These are phyloP conservation scores for Flaveria trinervia DNA, from an alignment of 129 eudicot species.

Conservation along the genomic window DNA sequence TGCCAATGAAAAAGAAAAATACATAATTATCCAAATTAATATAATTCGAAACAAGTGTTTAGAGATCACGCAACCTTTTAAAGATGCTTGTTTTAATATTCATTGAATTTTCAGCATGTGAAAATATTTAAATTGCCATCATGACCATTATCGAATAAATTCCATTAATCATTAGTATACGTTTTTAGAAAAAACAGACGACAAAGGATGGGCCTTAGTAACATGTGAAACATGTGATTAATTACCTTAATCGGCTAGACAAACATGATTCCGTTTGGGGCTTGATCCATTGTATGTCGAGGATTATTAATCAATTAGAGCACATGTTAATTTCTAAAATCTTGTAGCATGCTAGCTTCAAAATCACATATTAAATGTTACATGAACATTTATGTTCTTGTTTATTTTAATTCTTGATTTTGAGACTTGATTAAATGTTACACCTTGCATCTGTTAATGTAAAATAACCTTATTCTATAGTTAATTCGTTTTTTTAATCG, in stretches of 20 bases:
- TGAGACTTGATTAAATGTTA: no score
- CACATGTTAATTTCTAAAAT: slow-evolving; percentile 30
- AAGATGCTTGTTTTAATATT: slow-evolving; percentile 21
- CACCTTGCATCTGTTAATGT: no score
- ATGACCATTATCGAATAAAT: slow-evolving; percentile 28
- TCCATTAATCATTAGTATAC: slow-evolving; percentile 30
- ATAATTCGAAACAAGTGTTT: not conserved
- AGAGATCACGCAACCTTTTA: not conserved
- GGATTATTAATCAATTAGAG: slow-evolving; percentile 23
- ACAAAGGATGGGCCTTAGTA: slow-evolving; percentile 32
- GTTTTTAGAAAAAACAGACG: slow-evolving; percentile 26
- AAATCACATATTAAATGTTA: slow-evolving; percentile 23
- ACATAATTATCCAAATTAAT: not conserved
- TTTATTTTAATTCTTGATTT: no score
- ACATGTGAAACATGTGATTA: slow-evolving; percentile 41
- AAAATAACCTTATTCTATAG: no score
- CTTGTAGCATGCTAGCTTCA: slow-evolving; percentile 10
- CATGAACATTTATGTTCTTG: no score
- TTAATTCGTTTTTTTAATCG: no score
- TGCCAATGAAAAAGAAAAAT: not conserved
- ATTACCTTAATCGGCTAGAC: slow-evolving; percentile 33
- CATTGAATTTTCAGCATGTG: slow-evolving; percentile 27
- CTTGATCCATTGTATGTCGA: slow-evolving; percentile 21
- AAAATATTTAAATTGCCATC: slow-evolving; percentile 16
- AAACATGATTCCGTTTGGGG: slow-evolving; percentile 24